Base-by-base conservation (phyloP, 2,329 filamentous ascomycete species). In the Raffaelea ambrosiae region DNA sequence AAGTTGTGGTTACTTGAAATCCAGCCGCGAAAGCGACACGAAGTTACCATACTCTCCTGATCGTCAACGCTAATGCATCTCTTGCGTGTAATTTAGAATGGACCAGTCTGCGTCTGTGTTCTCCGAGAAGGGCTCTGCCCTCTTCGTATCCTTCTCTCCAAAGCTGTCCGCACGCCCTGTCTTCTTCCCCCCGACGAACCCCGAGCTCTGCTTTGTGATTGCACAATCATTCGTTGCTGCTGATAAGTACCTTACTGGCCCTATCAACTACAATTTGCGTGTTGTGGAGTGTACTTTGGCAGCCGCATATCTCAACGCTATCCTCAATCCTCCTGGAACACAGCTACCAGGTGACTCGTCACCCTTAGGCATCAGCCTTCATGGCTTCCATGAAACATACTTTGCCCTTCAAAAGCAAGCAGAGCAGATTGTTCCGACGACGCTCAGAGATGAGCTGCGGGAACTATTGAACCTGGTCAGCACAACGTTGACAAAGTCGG, bases 71-170 rank as follows among this genome's bases (percentile, higher is more conserved):
- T n/a, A n/a, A n/a, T n/a, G n/a, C n/a, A n/a, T n/a, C n/a, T n/a
- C n/a, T n/a, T n/a, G n/a, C 13, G 19, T 43, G 1, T 38, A 10
- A 13, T 40, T 4, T 43, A 88, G 90, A 48, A 97, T 98, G 93
- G 93, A 98, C 61, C 93, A 98, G 69, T 84, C 89, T 14, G 93
- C 93, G 31, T 97, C 91, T 0, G 91, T 98, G 54, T 93, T 98
- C 67, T 91, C 89, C 0, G 77, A 88, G 58, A 82, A 83, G 55
- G 90, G 88, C 44, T 87, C 86, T 36, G 89, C 93, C 10, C 79
- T 96, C 40, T 90, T 94, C 62, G 91, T 96, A 51, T 86, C 84
- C 10, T 98, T 98, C 70, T 81, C 81, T 54, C 93, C 93, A 3
- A 74, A 71, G 18, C 83, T 98, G 45, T 74, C 77, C 21, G 88